Evolutionary conservation across 345 rosid species (phyloP).

Genomic region (Laguncularia racemosa): DNA sequence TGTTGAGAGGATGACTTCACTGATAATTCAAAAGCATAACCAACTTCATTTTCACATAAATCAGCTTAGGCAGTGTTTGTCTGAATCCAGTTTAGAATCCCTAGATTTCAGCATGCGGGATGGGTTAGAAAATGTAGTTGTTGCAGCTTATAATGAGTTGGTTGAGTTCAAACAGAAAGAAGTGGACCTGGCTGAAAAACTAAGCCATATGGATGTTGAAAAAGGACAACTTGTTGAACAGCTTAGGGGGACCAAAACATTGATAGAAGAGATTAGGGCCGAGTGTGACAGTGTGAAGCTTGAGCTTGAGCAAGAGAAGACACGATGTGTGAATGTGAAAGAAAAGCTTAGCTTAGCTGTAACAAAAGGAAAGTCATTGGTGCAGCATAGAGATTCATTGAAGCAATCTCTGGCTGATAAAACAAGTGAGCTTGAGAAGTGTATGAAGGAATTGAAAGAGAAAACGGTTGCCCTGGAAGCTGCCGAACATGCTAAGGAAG

Average conservation of each 20-base stretch:
- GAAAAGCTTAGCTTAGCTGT: conserved; percentile 97
- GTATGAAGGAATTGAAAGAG: conserved; percentile 51
- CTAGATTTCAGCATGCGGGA: conserved; percentile 36
- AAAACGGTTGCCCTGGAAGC: conserved; percentile 47
- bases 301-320: conserved; percentile 82
- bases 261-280: conserved; percentile 25
- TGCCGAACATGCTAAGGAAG: conserved; percentile 45
- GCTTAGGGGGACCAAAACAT: conserved; percentile 41
- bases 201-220: conserved; percentile 44
- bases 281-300: conserved; percentile 46
- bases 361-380: conserved; percentile 87
- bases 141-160: conserved; percentile 55
- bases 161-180: conserved; percentile 54
- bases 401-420: conserved; percentile 69
- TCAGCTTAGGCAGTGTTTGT: conserved; percentile 59
- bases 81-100: conserved; percentile 26
- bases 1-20: conserved; percentile 44
- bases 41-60: conserved; percentile 54
- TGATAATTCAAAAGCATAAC: conserved; percentile 55
- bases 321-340: conserved; percentile 63
- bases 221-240: conserved; percentile 52
- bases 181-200: conserved; percentile 30
- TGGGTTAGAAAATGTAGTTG: conserved; percentile 44
- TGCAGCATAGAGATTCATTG: conserved; percentile 83
- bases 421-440: conserved; percentile 65